Conservation (phyloP, 768 basidiomycete genomes). For the Russula virescens region DNA sequence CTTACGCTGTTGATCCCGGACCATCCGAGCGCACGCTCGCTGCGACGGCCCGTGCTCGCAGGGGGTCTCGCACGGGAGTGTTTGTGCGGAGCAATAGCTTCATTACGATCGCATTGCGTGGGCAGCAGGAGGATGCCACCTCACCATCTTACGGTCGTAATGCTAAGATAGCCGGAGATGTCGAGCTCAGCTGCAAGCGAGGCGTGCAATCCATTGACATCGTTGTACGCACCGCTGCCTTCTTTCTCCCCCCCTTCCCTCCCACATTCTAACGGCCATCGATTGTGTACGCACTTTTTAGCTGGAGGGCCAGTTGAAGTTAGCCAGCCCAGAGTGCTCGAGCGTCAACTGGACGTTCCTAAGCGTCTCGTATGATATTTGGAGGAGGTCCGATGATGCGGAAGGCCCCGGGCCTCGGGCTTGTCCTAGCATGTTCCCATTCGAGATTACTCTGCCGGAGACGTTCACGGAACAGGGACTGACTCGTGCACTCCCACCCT, state of each 20-base stretch:
- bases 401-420: neutral
- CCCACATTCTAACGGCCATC: too few species aligned
- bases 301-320: slow-evolving; percentile 26
- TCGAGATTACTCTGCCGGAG: slow-evolving; percentile 31
- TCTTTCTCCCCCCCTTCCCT: too few species aligned
- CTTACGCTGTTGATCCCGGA: slow-evolving; percentile 51
- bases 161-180: slow-evolving; percentile 37
- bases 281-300: slow-evolving; percentile 1
- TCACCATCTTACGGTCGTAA: slow-evolving; percentile 44
- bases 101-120: slow-evolving; percentile 40
- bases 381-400: slow-evolving; percentile 8
- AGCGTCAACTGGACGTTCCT: slow-evolving; percentile 16
- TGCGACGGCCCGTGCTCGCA: slow-evolving; percentile 34
- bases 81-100: slow-evolving; percentile 38
- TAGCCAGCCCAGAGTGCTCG: slow-evolving; percentile 21
- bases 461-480: slow-evolving; percentile 8
- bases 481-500: slow-evolving; percentile 37
- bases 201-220: slow-evolving; percentile 40
- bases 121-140: slow-evolving; percentile 39
- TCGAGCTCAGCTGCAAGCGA: slow-evolving; percentile 38
- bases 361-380: slow-evolving; percentile 11
- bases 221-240: slow-evolving; percentile 34
- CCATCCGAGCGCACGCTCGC: slow-evolving; percentile 50
- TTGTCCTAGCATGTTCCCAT: slow-evolving; percentile 38
- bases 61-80: slow-evolving; percentile 34